Conservation (phyloP, 1,284 basidiomycete species). For the Rhodotorula sp. region DNA sequence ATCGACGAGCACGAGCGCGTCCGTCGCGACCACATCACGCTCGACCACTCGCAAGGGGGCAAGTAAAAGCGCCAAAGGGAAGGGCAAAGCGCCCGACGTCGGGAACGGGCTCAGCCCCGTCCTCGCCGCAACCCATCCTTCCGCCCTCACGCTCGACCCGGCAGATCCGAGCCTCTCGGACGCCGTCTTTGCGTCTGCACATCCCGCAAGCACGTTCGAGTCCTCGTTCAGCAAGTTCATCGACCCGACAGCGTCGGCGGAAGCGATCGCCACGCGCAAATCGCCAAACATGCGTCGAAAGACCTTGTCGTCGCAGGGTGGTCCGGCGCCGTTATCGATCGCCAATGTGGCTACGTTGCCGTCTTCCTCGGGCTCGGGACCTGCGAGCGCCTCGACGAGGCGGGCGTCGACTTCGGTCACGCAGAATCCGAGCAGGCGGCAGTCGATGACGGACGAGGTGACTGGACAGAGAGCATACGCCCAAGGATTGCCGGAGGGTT, state of each 20-base stretch:
- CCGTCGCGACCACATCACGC: neutral
- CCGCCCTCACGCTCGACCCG: neutral
- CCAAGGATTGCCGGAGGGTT: conserved; percentile 4
- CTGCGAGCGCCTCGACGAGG: neutral
- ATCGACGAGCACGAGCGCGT: neutral
- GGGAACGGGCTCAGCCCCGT: conserved; percentile 18
- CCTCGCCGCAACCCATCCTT: conserved; percentile 7
- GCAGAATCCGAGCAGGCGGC: neutral
- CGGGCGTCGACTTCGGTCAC: neutral
- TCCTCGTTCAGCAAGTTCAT: conserved; percentile 14
- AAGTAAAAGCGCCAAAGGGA: neutral
- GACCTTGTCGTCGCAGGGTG: neutral
- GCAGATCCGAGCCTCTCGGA: neutral
- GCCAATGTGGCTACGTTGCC: conserved; percentile 24
- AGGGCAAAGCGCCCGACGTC: neutral
- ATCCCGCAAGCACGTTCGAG: neutral
- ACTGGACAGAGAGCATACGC: conserved; percentile 3
- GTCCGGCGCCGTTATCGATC: conserved; percentile 19
- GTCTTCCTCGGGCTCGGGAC: neutral
- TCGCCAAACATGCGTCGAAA: conserved; percentile 6
- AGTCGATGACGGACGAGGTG: neutral
- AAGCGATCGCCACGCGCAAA: neutral
- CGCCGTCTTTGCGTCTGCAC: neutral
- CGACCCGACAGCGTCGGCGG: neutral
- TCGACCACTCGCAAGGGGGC: neutral